A percentile compares a stretch with the other conserved stretches of the same genome.
Evolutionary conservation across 2,329 filamentous ascomycete species (phyloP).

Genomic region (Penicillium glabrum): DNA sequence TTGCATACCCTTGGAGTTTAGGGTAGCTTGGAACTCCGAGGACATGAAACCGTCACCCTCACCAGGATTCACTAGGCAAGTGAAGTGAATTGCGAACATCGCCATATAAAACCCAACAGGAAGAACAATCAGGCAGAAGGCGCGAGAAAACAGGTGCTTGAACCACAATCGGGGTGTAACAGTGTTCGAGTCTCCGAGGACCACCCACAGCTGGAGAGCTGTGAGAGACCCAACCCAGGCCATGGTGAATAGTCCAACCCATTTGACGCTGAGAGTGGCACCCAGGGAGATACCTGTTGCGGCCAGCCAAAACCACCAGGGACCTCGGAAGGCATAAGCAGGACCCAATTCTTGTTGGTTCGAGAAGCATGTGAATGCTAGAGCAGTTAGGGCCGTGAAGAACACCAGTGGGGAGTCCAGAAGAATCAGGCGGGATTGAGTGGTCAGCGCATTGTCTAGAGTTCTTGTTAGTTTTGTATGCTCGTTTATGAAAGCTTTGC

Average conservation of each 20-base stretch:
- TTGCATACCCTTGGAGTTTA: slow-evolving; percentile 96
- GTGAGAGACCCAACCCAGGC: slow-evolving; percentile 96
- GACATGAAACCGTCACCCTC: slow-evolving; percentile 99
- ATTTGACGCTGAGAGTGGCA: slow-evolving; percentile 93
- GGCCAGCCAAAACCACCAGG: slow-evolving; percentile 98
- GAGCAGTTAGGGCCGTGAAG: slow-evolving; percentile 86
- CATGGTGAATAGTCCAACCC: slow-evolving; percentile 98
- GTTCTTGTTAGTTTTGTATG: slow-evolving; percentile 11
- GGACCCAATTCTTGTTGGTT: slow-evolving; percentile 97
- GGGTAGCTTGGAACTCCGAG: slow-evolving; percentile 94
- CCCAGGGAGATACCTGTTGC: slow-evolving; percentile 85
- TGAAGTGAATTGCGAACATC: slow-evolving; percentile 97
- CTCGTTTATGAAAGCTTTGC: background rate
- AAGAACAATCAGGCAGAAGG: slow-evolving; percentile 88
- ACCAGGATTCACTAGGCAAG: slow-evolving; percentile 89
- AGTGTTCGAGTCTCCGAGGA: slow-evolving; percentile 83
- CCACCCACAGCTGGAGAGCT: slow-evolving; percentile 87
- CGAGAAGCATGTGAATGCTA: slow-evolving; percentile 88
- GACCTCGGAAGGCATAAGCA: slow-evolving; percentile 77
- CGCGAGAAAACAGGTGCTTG: slow-evolving; percentile 90
- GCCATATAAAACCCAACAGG: slow-evolving; percentile 88
- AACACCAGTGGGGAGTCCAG: slow-evolving; percentile 93
- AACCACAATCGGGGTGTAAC: slow-evolving; percentile 83
- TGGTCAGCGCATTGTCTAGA: slow-evolving; percentile 88
- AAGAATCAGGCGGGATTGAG: slow-evolving; percentile 91